A percentile compares a stretch with the other conserved stretches of the same genome.
Evolutionary conservation across 1,284 basidiomycete species (phyloP).

Genomic region (Naganishia cerealis): DNA sequence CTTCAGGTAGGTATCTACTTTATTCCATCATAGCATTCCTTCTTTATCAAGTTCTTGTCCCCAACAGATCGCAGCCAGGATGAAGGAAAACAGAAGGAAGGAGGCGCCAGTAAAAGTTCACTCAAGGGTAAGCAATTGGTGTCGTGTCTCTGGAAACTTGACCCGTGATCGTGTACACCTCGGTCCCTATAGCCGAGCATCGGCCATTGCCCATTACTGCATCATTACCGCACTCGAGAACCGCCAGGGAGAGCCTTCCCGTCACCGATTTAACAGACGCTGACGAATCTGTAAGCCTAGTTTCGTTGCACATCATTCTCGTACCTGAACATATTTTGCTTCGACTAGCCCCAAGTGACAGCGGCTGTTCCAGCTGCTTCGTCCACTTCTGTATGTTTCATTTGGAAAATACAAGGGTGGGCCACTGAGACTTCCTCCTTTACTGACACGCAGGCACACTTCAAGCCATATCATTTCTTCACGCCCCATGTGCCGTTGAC

Average conservation of each 20-base stretch:
- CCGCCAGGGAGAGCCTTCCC: neutral
- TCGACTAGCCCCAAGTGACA: neutral
- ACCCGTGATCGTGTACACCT: neutral
- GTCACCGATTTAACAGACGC: neutral
- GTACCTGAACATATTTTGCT: conserved; percentile 1
- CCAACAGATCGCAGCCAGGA: neutral
- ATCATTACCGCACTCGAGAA: neutral
- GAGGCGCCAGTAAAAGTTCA: neutral
- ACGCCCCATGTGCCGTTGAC: conserved; percentile 6
- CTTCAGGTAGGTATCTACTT: neutral
- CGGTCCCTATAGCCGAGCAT: neutral
- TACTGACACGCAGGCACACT: conserved; percentile 9
- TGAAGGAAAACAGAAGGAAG: conserved; percentile 9
- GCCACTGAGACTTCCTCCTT: neutral
- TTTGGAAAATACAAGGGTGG: neutral
- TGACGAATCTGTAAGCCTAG: conserved; percentile 4
- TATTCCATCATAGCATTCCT: neutral
- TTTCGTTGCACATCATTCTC: no score
- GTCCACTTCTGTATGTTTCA: conserved; percentile 23
- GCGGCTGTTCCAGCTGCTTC: neutral
- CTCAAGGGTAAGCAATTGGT: neutral
- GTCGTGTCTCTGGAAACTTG: neutral
- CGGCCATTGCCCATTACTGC: neutral
- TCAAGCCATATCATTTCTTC: conserved; percentile 28
- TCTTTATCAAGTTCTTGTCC: neutral